A percentile compares a stretch with the other conserved stretches of the same genome.
phyloP scores from a whole-genome alignment of 441 rosid species.

The Populus hybrid region DNA sequence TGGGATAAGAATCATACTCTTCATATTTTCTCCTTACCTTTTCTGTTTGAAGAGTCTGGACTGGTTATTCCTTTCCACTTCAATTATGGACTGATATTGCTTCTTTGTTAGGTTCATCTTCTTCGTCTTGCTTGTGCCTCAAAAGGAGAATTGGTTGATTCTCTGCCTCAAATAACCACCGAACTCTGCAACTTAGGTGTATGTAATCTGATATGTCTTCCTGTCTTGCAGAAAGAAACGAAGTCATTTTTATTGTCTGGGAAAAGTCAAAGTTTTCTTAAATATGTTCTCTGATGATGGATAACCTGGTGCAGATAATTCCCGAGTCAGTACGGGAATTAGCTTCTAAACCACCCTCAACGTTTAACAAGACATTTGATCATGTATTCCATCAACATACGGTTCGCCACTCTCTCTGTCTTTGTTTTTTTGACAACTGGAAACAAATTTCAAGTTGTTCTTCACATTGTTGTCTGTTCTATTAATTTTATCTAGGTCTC shows the following conservation, averaged over 20 bases:
- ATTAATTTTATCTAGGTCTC: constrained; percentile 50
- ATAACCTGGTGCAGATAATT: constrained; percentile 53
- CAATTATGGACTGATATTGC: constrained; percentile 8
- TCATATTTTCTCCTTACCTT: constrained; percentile 14
- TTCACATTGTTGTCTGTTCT: constrained; percentile 16
- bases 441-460: constrained; percentile 20
- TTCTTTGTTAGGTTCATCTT: constrained; percentile 64
- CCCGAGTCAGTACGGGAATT: constrained; percentile 67
- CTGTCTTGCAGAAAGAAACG: constrained; percentile 4
- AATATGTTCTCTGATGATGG: constrained; percentile 23
- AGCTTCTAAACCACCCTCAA: constrained; percentile 69
- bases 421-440: constrained; percentile 8
- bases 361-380: constrained; percentile 68
- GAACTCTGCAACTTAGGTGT: constrained; percentile 87
- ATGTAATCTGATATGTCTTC: constrained; percentile 30
- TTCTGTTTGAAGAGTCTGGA: constrained; percentile 1
- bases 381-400: constrained; percentile 65
- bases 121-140: constrained; percentile 88
- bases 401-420: constrained; percentile 37
- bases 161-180: constrained; percentile 60
- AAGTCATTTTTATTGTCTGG: constrained; percentile 3
- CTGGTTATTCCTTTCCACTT: background rate
- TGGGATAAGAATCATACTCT: background rate
- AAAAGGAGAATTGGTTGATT: constrained; percentile 64
- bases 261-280: background rate